A percentile compares a stretch with the other conserved stretches of the same genome.
Evolutionary conservation across 495 filamentous ascomycete species (phyloP).

Genomic region (Annulohypoxylon maeteangense): DNA sequence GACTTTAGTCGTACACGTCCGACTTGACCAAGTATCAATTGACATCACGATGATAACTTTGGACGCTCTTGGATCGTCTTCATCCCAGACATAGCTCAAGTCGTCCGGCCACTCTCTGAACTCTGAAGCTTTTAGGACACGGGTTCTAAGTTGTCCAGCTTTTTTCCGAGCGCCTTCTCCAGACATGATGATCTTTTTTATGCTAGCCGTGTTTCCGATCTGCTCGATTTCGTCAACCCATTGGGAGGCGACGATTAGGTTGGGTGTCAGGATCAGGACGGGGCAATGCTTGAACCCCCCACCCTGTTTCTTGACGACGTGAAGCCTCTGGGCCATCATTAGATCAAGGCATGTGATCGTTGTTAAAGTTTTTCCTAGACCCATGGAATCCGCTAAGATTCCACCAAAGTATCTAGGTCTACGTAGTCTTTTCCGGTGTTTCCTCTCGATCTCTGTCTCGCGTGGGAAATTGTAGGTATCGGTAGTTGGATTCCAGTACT

Average conservation of each 20-base stretch:
- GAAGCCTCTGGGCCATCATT: constrained; percentile 34
- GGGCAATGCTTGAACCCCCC: constrained; percentile 35
- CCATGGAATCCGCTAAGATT: constrained; percentile 94
- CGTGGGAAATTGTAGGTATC: background rate
- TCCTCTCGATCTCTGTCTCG: background rate
- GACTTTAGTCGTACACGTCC: constrained; percentile 24
- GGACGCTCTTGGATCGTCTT: constrained; percentile 14
- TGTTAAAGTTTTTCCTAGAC: constrained; percentile 84
- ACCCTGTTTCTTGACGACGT: constrained; percentile 7
- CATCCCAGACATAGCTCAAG: constrained; percentile 39
- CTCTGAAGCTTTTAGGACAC: background rate
- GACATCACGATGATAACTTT: constrained; percentile 32
- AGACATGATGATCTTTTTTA: constrained; percentile 37
- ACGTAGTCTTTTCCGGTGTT: constrained; percentile 24
- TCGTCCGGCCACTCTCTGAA: constrained; percentile 27
- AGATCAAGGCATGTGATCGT: constrained; percentile 39
- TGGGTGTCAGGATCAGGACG: constrained; percentile 38
- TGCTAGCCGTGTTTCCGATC: background rate
- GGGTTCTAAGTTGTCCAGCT: background rate
- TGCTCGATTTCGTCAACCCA: constrained; percentile 40
- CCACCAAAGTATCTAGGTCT: constrained; percentile 65
- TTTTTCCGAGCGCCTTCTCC: constrained; percentile 18
- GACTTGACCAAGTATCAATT: constrained; percentile 39
- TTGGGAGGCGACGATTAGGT: constrained; percentile 38
- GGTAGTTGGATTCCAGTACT: background rate